Base-by-base conservation (phyloP, 768 basidiomycete species). In the Auricularia cornea region DNA sequence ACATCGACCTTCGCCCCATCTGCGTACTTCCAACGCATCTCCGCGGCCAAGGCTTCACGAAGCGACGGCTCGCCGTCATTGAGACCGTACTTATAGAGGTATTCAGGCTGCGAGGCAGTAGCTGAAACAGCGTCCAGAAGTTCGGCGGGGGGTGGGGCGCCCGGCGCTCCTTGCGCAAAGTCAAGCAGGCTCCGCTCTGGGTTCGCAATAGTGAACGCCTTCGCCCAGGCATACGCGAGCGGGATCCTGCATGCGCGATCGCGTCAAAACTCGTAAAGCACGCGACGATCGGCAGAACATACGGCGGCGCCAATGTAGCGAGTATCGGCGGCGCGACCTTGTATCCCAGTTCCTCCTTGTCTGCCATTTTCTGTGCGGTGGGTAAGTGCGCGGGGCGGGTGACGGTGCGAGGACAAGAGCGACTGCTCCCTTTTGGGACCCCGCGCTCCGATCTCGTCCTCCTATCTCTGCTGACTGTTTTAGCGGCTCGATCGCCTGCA, bases 1-100 rank as follows among this genome's bases (percentile, higher is more conserved):
- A 90, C 69, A 66, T 87, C 83, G 6, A 76, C 66, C 54, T 2
- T 84, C n/a, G 8, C 51, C 12, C 51, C 28, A 20, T 14, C 51
- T 12, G 20, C 84, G 69, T 93, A 93, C 0, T 81, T 74, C 0
- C 64, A 56, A 59, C 78, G 81, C 82, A 89, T 88, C 74, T 92
- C 89, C 16, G 78, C 74, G 0, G 79, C 81, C 35, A 90, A 69
- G 1, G 81, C 81, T 26, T 76, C 63, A 44, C 88, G 76, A 23
- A 92, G 68, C 1, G 67, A 67, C 0, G 72, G 71, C 67, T 89
- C 85, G 0, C 90, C 91, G 48, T 82, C 78, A 62, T 80, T 85
- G 2, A 78, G 72, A 8, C 83, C 78, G 65, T 92, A 92, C 3
- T 83, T 80, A 52, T 82, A 82, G 35, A 76, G 79, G 3, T 60